Conservation (phyloP, 2,329 filamentous ascomycete species). For the Magnaporthiopsis rhizophila region DNA sequence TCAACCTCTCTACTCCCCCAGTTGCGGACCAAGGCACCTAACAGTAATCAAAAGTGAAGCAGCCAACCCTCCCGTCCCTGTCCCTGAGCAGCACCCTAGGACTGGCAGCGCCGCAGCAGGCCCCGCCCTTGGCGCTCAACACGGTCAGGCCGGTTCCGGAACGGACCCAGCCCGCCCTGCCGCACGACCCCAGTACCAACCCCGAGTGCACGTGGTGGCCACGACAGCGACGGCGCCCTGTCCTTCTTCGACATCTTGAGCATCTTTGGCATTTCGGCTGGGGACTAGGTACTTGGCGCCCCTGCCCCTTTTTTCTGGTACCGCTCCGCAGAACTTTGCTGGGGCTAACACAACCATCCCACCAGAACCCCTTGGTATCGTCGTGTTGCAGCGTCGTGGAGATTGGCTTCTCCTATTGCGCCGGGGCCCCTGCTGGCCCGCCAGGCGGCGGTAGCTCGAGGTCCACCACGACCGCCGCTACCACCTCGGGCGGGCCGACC, state of each 20-base stretch:
- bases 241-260: not conserved
- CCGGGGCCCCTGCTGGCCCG: too few relatives aligned
- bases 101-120: not conserved
- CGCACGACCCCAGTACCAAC: not conserved
- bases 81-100: not conserved
- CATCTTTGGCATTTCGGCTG: not conserved
- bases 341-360: too few relatives aligned
- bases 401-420: not conserved
- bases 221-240: not conserved
- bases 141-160: too few relatives aligned
- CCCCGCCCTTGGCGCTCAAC: not conserved
- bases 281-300: not conserved
- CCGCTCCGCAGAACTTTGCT: not conserved
- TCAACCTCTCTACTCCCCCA: not conserved
- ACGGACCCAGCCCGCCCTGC: not conserved
- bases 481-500: not conserved
- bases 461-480: too few relatives aligned
- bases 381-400: not conserved
- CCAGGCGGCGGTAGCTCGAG: too few relatives aligned
- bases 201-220: not conserved
- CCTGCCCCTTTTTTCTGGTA: not conserved
- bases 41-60: not conserved
- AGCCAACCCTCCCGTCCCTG: not conserved
- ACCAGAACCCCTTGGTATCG: not conserved
- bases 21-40: not conserved